Evolutionary conservation across 495 filamentous ascomycete genomes (phyloP).

Genomic region (Ramalina peruviana): DNA sequence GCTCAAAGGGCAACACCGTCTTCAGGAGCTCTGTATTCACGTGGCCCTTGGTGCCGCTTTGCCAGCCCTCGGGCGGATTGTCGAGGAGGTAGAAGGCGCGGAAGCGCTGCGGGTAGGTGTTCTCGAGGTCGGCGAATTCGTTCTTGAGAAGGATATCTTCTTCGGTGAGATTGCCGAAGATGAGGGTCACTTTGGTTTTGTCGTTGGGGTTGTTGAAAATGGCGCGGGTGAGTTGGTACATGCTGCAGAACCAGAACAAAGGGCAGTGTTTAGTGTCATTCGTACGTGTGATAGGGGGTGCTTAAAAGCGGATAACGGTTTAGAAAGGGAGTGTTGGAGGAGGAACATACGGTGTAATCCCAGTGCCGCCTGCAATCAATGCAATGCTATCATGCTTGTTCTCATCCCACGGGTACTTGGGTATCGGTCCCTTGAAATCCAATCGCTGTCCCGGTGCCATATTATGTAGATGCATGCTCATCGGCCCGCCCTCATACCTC

Average conservation of each 20-base stretch:
- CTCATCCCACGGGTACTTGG: constrained; percentile 79
- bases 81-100: constrained; percentile 45
- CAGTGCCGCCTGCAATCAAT: constrained; percentile 89
- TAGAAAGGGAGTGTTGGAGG: constrained; percentile 18
- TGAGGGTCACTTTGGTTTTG: constrained; percentile 44
- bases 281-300: not conserved
- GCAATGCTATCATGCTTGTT: constrained; percentile 94
- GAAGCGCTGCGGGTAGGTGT: constrained; percentile 42
- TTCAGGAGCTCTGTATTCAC: constrained; percentile 42
- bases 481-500: constrained; percentile 75
- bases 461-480: constrained; percentile 77
- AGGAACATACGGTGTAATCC: constrained; percentile 56
- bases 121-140: constrained; percentile 39
- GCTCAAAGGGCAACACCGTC: constrained; percentile 26
- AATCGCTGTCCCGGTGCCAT: constrained; percentile 68
- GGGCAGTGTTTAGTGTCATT: not conserved
- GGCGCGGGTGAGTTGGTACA: constrained; percentile 68
- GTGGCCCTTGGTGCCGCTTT: constrained; percentile 34
- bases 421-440: constrained; percentile 85
- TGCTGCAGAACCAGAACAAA: constrained; percentile 12
- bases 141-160: constrained; percentile 42
- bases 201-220: constrained; percentile 49
- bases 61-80: constrained; percentile 26
- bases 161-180: constrained; percentile 54
- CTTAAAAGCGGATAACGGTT: no score